phyloP scores from a whole-genome alignment of 805 yeast species.

The Lipomyces spencermartinsiae region DNA sequence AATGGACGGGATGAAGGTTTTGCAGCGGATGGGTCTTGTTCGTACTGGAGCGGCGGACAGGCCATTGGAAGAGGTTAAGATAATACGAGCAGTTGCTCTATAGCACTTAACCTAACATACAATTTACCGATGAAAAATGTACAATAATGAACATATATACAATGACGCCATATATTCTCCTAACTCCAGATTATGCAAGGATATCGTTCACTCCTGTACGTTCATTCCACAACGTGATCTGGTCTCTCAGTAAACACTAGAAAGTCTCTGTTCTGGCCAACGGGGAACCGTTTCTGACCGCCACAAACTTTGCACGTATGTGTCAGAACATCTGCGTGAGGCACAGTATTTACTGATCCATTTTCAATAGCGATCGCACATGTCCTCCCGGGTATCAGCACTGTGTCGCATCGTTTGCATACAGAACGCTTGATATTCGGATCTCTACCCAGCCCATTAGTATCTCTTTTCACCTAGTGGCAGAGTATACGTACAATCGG shows the following conservation, averaged over 20 bases:
- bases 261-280: slow-evolving; percentile 31
- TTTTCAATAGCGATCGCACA: slow-evolving; percentile 50
- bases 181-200: neutral
- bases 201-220: neutral
- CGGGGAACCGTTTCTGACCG: slow-evolving; percentile 34
- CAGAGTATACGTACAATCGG: slow-evolving; percentile 30
- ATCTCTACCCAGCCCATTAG: slow-evolving; percentile 19
- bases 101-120: neutral
- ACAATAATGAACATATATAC: slow-evolving; percentile 2
- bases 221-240: slow-evolving; percentile 13
- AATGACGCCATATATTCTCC: neutral
- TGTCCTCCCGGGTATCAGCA: slow-evolving; percentile 57
- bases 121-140: neutral
- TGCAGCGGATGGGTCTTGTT: slow-evolving; percentile 64
- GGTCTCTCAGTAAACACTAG: slow-evolving; percentile 24
- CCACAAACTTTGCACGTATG: slow-evolving; percentile 34
- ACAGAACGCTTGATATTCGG: slow-evolving; percentile 60
- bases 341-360: slow-evolving; percentile 46
- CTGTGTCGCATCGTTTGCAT: slow-evolving; percentile 68
- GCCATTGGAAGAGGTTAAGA: slow-evolving; percentile 55
- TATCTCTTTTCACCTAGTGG: neutral
- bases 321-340: slow-evolving; percentile 53
- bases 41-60: slow-evolving; percentile 52
- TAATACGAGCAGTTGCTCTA: slow-evolving; percentile 42
- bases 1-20: slow-evolving; percentile 47